phyloP scores from a whole-genome alignment of 2,329 filamentous ascomycete genomes.

The Cladorrhinum sp. region DNA sequence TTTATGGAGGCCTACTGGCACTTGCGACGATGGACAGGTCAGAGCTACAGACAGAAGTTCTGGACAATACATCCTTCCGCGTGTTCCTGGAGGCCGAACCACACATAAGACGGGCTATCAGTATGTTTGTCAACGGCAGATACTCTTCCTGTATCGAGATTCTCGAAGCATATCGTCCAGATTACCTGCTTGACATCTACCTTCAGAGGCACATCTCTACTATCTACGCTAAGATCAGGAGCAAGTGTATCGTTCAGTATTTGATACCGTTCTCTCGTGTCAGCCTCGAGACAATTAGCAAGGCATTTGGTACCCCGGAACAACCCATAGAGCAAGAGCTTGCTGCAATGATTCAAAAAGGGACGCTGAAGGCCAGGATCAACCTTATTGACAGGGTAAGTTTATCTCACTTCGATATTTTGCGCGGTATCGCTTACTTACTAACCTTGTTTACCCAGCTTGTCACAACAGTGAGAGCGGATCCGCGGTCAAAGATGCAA shows the following conservation, averaged over 20 bases:
- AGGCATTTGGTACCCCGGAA: constrained; percentile 66
- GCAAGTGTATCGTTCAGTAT: constrained; percentile 91
- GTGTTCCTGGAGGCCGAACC: constrained; percentile 89
- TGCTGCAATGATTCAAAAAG: constrained; percentile 70
- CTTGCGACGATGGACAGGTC: constrained; percentile 83
- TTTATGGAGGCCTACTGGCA: constrained; percentile 87
- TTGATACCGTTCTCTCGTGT: constrained; percentile 87
- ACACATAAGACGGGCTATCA: constrained; percentile 87
- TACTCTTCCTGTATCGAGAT: constrained; percentile 83
- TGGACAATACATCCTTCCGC: constrained; percentile 79
- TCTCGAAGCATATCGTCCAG: constrained; percentile 74
- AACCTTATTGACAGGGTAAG: constrained; percentile 74
- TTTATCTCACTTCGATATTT: neutral
- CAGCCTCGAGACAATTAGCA: constrained; percentile 73
- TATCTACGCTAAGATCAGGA: constrained; percentile 74
- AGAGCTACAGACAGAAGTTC: constrained; percentile 69
- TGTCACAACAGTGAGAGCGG: constrained; percentile 66
- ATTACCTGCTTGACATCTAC: constrained; percentile 89
- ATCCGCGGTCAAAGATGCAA: constrained; percentile 69
- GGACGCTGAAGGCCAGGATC: constrained; percentile 72
- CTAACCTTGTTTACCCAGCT: constrained; percentile 45
- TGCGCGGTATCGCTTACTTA: neutral
- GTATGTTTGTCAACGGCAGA: constrained; percentile 83
- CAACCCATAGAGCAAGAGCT: constrained; percentile 71
- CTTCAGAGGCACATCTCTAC: constrained; percentile 69